A percentile compares a stretch with the other conserved stretches of the same genome.
phyloP scores from a whole-genome alignment of 192 early-diverging fungal genomes.

The Coemansia sp. region DNA sequence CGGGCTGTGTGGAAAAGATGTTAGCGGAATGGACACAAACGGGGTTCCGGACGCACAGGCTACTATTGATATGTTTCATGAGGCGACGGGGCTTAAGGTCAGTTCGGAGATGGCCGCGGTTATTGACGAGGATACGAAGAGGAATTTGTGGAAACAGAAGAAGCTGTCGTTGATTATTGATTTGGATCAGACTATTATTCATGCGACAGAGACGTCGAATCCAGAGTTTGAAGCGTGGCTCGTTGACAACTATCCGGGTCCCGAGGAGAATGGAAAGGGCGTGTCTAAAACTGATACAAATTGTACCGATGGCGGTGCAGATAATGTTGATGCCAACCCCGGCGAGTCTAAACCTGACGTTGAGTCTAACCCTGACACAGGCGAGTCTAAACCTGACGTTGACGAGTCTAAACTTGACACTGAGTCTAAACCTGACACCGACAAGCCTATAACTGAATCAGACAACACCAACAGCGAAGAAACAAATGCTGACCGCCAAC shows the following conservation, averaged over 20 bases:
- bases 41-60: constrained; percentile 60
- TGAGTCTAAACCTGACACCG: background rate
- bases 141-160: constrained; percentile 61
- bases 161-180: constrained; percentile 92
- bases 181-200: constrained; percentile 97
- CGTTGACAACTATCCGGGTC: constrained; percentile 43
- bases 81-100: constrained; percentile 68
- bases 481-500: constrained; percentile 3
- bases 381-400: background rate
- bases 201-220: constrained; percentile 62
- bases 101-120: constrained; percentile 41
- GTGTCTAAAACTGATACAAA: background rate
- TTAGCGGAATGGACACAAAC: constrained; percentile 42
- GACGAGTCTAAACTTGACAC: background rate
- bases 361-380: background rate
- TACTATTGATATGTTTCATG: constrained; percentile 78
- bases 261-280: constrained; percentile 5
- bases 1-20: constrained; percentile 75
- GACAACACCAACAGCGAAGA: background rate
- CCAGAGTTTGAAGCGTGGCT: constrained; percentile 36
- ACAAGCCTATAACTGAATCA: background rate
- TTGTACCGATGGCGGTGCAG: background rate
- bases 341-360: too few species aligned
- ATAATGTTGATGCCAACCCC: too few species aligned
- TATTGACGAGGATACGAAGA: constrained; percentile 21